Base-by-base conservation (phyloP, 202 grass and related monocot species). In the Setaria viridis region DNA sequence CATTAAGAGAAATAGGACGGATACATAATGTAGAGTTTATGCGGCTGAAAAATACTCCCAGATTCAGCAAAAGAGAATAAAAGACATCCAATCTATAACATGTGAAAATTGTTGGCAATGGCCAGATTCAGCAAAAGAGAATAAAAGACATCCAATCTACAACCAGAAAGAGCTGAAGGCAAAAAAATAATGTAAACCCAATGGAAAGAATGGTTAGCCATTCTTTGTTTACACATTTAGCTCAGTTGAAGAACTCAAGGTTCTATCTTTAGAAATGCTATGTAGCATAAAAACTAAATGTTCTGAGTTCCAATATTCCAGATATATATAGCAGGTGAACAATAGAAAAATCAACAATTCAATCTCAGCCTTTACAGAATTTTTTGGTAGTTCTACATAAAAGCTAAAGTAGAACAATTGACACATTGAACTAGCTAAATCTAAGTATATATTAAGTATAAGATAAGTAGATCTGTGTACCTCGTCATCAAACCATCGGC, bases 401-500 rank as follows among this genome's bases (percentile, higher is more conserved):
- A 54, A 54, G 30, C 7, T 74, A 12, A 55, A 9, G 49, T 55
- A 56, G 78, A 67, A 39, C 46, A 53, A 53, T 30, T 45, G 58
- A 51, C 8, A 13, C 33, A 57, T 30, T 59, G 2, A 48, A 66
- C 53, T 72, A 34, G 11, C 11, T 66, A 32, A 47, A 58, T 29
- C 16, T 50, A 80, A 54, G 50, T 34, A 64, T 25, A 35, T 47
- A 69, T 4, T 67, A 82, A 54, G 50, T 34, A 80, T 33, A 58
- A 14, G 19, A 55, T 41, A 88, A 71, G 62, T n/a, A 73, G 14
- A 71, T 59, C 10, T 13, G 9, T 47, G 43, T 91, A 99, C 97
- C 90, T 99, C 88, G 54, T 94, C 97, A 72, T 99, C 97, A 62
- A 99, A 99, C 97, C 97, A 99, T 72, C 97, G 87, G 25, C 97